Evolutionary conservation across 208 protist genomes (phyloP).

Genomic region (Trichomonas tenax): DNA sequence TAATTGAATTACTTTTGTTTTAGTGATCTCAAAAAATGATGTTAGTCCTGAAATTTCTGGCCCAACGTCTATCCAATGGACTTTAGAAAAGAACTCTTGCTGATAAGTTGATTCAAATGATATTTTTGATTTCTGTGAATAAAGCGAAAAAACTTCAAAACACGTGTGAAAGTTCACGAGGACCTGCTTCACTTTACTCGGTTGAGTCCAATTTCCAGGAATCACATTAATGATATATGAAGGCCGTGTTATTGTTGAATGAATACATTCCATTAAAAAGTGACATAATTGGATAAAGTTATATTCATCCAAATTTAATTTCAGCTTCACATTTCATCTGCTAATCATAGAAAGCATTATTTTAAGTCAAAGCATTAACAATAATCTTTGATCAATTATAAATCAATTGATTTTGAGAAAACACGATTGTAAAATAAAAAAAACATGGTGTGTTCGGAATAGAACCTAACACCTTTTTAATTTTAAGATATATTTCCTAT

Average conservation of each 20-base stretch:
- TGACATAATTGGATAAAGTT: background rate
- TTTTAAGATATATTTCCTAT: too few relatives aligned
- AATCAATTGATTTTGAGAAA: too few relatives aligned
- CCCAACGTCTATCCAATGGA: background rate
- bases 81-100: background rate
- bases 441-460: too few relatives aligned
- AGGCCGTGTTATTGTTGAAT: background rate
- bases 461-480: too few relatives aligned
- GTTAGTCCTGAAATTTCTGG: background rate
- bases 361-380: too few relatives aligned
- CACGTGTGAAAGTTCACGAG: background rate
- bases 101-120: background rate
- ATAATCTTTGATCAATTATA: too few relatives aligned
- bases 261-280: background rate
- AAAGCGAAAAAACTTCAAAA: background rate
- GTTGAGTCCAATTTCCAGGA: background rate
- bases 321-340: too few relatives aligned
- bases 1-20: background rate
- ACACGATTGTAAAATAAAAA: too few relatives aligned
- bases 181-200: background rate
- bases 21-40: background rate
- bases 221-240: background rate
- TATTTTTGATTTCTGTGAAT: background rate
- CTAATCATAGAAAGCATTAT: too few relatives aligned
- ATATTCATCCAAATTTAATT: too few relatives aligned